Evolutionary conservation across 495 filamentous ascomycete species (phyloP), one percentile per base, ranked within the genome.

Genomic region (Penicillium nucicola): DNA sequence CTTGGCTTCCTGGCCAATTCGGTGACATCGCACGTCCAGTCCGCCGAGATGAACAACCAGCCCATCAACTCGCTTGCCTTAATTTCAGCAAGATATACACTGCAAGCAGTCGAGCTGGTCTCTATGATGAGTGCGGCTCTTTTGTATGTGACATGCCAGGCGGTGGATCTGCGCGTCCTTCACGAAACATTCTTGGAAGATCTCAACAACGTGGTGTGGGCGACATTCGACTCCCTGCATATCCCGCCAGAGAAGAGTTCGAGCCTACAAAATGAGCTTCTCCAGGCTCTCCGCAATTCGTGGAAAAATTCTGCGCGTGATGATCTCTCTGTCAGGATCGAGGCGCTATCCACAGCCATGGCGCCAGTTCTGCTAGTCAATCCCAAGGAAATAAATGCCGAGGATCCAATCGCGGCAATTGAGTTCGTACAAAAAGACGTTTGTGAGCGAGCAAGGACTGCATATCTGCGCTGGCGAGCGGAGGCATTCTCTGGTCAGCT

Each of bases 11-110:
- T 78, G 12, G 74, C 78, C 1, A 66, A 73, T 20, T 78, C 79
- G 0, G 68, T 84, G 53, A 73, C 70, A 46, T 51, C 63, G 1
- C 77, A 81, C 52, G 69, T 82, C 0, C 74, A 78, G 50, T 62
- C 72, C 1, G 78, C 81, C 6, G 81, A 84, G 50, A 78, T 81
- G 72, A 51, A 67, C 18, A 84, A 84, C 48, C 81, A 84, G 58
- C 65, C 67, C 2, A 58, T 84, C 34, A 84, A 83, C 54, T 81
- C 76, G 1, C 75, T 84, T 51, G 81, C 81, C 1, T 62, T 84
- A 1, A 70, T 79, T 5, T 71, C 75, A 53, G 76, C 78, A 0
- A 69, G 85, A 4, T 77, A 78, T 41, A 81, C 80, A 6, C 57
- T 74, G 15, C 63, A 77, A 42, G 25, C 25, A 1, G 25, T 28